Evolutionary conservation across 2,329 filamentous ascomycete genomes (phyloP).

Genomic region (Rhynchosporium secalis): DNA sequence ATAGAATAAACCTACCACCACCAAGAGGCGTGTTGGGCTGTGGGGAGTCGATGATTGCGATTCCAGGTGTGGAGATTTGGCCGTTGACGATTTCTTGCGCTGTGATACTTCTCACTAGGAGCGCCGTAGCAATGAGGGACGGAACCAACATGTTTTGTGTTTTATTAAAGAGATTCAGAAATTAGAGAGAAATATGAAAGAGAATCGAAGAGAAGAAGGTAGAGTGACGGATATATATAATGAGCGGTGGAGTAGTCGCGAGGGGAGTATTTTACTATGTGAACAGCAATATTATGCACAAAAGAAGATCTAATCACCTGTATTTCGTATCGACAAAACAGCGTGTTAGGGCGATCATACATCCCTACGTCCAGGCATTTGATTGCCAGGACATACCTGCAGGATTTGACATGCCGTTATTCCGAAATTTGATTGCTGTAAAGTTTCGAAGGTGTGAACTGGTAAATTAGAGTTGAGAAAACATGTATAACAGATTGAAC

Average conservation of each 20-base stretch:
- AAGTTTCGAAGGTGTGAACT: neutral
- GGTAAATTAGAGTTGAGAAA: slow-evolving; percentile 13
- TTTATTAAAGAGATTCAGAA: slow-evolving; percentile 16
- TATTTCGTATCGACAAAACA: slow-evolving; percentile 12
- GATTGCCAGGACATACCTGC: slow-evolving; percentile 8
- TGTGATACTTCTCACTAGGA: slow-evolving; percentile 25
- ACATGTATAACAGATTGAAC: slow-evolving; percentile 30
- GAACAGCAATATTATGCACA: slow-evolving; percentile 24
- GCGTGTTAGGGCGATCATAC: slow-evolving; percentile 22
- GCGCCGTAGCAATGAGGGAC: slow-evolving; percentile 23
- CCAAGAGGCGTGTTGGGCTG: slow-evolving; percentile 65
- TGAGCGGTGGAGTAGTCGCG: slow-evolving; percentile 11
- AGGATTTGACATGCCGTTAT: slow-evolving; percentile 1
- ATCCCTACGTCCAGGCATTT: slow-evolving; percentile 14
- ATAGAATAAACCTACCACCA: slow-evolving; percentile 50
- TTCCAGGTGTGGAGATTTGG: slow-evolving; percentile 68
- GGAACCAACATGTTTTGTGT: slow-evolving; percentile 25
- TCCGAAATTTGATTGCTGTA: slow-evolving; percentile 9
- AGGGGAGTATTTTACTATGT: slow-evolving; percentile 11
- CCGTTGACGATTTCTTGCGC: slow-evolving; percentile 61
- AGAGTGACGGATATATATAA: slow-evolving; percentile 21
- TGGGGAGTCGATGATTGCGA: slow-evolving; percentile 65
- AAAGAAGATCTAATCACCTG: slow-evolving; percentile 1
- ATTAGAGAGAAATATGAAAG: slow-evolving; percentile 17
- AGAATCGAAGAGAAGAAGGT: slow-evolving; percentile 19